Base-by-base conservation (phyloP, 2,329 filamentous ascomycete genomes). In the Lecanoromycetidae sp. region DNA sequence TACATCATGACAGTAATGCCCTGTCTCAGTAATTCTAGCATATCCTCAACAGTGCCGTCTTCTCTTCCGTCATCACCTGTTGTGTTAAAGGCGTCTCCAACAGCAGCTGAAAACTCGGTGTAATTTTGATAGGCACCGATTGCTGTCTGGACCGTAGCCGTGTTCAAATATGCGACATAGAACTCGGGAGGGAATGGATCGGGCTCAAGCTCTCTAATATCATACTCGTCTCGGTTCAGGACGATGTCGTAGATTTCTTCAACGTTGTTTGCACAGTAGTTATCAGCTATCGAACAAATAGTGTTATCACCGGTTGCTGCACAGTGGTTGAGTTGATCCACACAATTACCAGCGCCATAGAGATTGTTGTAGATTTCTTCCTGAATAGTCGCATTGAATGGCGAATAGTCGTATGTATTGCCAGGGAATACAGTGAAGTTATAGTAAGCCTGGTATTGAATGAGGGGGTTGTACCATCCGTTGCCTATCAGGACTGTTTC, bases 121-220 rank as follows among this genome's bases (percentile, higher is more conserved):
- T 72, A 82, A 58, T 80, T 82, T 46, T 70, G 69, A 54, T 63
- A 75, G 0, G 74, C 77, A 8, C 77, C 77, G 46, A 82, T 71
- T 0, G 76, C 76, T n/a, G 63, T 56, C 53, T 75, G 75, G 1
- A 79, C 69, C 9, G 63, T 57, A 0, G 70, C 63, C 2, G 65
- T 67, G 60, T 81, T 80, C 26, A 82, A 67, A 57, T 79, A 82
- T n/a, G 69, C 63, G 10, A 63, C 59, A 54, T 71, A 80, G 60
- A 72, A 76, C 0, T 57, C 55, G 52, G 74, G 71, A 0, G 77
- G 77, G 57, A 80, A 80, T 0, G 75, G 75, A 56, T 79, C 73
- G 0, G 72, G 71, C 0, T 52, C 56, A 5, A 77, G 61, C 51
- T 78, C 71, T 29, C 76, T 69, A 55, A 79, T 69, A 54, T 81